These are phyloP conservation scores for Phytophthora idaei DNA, from an alignment of 352 stramenopile genomes.

Conservation along the genomic window DNA sequence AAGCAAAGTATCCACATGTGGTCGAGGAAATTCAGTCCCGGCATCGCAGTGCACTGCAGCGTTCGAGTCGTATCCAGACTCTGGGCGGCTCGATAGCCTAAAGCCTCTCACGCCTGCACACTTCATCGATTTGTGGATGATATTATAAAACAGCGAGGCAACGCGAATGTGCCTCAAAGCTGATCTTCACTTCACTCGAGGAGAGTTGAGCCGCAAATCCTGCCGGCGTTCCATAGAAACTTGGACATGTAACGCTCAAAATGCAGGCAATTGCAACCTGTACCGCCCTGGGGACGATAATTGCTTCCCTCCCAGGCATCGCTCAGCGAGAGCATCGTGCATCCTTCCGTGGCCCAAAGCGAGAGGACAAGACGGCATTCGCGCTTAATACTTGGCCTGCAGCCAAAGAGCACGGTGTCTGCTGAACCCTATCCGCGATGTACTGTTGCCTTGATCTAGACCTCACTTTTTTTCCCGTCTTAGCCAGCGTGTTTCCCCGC, in stretches of 20 bases:
- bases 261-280: conserved; percentile 1
- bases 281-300: not conserved
- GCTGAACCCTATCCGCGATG: conserved; percentile 29
- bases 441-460: conserved; percentile 22
- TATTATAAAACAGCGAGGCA: not conserved
- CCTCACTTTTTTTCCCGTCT: conserved; percentile 25
- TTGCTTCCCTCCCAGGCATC: not conserved
- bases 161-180: not conserved
- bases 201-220: conserved; percentile 3
- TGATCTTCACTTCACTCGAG: conserved; percentile 5
- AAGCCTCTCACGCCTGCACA: too few relatives aligned
- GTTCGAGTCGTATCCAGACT: too few relatives aligned
- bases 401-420: conserved; percentile 23
- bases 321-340: too few relatives aligned
- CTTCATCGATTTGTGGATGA: not conserved
- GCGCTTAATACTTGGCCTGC: conserved; percentile 31
- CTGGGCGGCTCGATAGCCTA: too few relatives aligned
- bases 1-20: conserved; percentile 15
- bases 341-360: not conserved
- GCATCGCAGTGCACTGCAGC: not conserved
- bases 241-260: not conserved
- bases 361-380: conserved; percentile 10
- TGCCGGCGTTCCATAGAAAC: conserved; percentile 4
- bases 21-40: conserved; percentile 2
- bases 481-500: conserved; percentile 7